phyloP scores from a whole-genome alignment of 2,329 filamentous ascomycete species.

The Aspergillus uvarum region DNA sequence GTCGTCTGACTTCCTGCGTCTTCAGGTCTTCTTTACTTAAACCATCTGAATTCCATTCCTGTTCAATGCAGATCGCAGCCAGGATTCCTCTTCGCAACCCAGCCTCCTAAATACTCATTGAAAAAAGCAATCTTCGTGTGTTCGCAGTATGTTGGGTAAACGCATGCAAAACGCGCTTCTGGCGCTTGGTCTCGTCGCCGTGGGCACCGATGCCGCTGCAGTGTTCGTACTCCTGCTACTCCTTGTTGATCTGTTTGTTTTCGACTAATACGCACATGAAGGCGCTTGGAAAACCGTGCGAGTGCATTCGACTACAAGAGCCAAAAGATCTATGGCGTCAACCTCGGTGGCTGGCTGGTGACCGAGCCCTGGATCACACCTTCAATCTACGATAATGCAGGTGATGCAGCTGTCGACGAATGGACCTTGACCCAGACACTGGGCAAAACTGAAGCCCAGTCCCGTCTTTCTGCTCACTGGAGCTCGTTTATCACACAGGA shows the following conservation, averaged over 20 bases:
- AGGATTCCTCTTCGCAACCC: slow-evolving; percentile 23
- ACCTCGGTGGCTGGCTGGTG: slow-evolving; percentile 65
- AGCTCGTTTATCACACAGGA: slow-evolving; percentile 55
- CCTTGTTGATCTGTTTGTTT: background rate
- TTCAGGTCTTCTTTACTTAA: slow-evolving; percentile 32
- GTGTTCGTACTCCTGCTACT: slow-evolving; percentile 24
- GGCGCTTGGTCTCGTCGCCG: slow-evolving; percentile 27
- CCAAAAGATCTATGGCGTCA: slow-evolving; percentile 62
- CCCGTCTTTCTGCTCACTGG: slow-evolving; percentile 58
- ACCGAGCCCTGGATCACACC: slow-evolving; percentile 66
- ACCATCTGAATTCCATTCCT: slow-evolving; percentile 29
- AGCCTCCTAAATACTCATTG: slow-evolving; percentile 21
- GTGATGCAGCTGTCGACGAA: slow-evolving; percentile 56
- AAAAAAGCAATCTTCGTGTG: slow-evolving; percentile 5
- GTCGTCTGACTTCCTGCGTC: slow-evolving; percentile 9
- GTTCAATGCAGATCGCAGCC: slow-evolving; percentile 17
- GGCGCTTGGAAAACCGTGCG: slow-evolving; percentile 27
- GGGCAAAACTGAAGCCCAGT: slow-evolving; percentile 50
- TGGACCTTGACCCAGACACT: slow-evolving; percentile 54
- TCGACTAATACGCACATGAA: slow-evolving; percentile 9
- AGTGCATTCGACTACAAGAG: slow-evolving; percentile 54
- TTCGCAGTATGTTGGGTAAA: slow-evolving; percentile 27
- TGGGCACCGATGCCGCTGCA: slow-evolving; percentile 24
- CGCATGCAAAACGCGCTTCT: slow-evolving; percentile 28
- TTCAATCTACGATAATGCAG: slow-evolving; percentile 55